These are phyloP conservation scores for Pseudocercospora macadamiae DNA, from an alignment of 2,329 filamentous ascomycete species.

Conservation along the genomic window DNA sequence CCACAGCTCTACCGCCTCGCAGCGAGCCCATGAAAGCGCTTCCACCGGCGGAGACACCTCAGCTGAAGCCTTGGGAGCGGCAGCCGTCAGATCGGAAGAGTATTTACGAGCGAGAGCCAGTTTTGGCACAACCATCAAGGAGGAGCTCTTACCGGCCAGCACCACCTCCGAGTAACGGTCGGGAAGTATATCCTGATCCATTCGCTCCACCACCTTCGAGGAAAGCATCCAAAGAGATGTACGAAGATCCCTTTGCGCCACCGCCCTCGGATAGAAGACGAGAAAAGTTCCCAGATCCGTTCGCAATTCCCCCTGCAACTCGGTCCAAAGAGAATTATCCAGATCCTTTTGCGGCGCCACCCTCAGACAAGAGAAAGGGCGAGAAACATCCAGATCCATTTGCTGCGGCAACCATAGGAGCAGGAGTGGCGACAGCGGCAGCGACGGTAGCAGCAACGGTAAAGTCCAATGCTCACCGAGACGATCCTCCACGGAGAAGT, in stretches of 20 bases:
- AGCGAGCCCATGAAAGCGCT: neutral
- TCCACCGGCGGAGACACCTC: neutral
- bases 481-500: neutral
- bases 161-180: neutral
- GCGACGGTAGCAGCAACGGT: conserved; percentile 1
- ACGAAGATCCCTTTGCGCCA: neutral
- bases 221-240: neutral
- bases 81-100: neutral
- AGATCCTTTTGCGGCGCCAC: neutral
- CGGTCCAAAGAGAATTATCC: neutral
- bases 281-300: conserved; percentile 6
- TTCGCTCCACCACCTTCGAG: neutral
- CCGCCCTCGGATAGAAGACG: neutral
- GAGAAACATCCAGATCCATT: conserved; percentile 1
- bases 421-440: conserved; percentile 8
- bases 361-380: neutral
- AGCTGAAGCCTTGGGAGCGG: neutral
- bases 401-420: neutral
- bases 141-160: neutral
- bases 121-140: neutral
- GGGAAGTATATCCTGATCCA: neutral
- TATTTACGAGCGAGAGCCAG: neutral
- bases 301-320: neutral
- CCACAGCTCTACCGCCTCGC: neutral
- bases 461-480: neutral